Conservation (phyloP, 768 basidiomycete genomes). For the Sutorius australiensis region DNA sequence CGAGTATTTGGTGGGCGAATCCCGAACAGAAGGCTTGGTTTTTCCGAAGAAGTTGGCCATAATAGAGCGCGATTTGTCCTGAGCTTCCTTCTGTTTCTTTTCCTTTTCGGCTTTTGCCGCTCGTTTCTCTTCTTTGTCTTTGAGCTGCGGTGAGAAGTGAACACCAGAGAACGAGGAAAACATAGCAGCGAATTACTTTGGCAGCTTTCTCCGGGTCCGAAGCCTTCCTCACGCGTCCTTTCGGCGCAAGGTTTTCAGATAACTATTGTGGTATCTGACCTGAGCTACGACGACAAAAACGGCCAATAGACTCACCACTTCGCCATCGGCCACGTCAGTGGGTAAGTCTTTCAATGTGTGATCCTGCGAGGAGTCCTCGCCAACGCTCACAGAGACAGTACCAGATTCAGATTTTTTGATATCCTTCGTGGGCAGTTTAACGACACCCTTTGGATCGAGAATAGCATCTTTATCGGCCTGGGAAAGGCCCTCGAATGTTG, state of each 20-base stretch:
- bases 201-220: slow-evolving; percentile 51
- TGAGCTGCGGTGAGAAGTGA: slow-evolving; percentile 45
- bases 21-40: slow-evolving; percentile 36
- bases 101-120: slow-evolving; percentile 67
- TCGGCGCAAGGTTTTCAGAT: slow-evolving; percentile 26
- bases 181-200: slow-evolving; percentile 19
- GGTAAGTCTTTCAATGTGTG: slow-evolving; percentile 26
- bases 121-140: slow-evolving; percentile 64
- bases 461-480: slow-evolving; percentile 54
- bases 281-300: neutral
- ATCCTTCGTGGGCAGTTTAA: slow-evolving; percentile 34
- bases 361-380: slow-evolving; percentile 18
- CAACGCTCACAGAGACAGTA: slow-evolving; percentile 1
- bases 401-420: slow-evolving; percentile 22
- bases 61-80: slow-evolving; percentile 67
- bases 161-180: neutral
- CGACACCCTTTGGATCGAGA: slow-evolving; percentile 46
- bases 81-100: slow-evolving; percentile 65
- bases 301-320: slow-evolving; percentile 30
- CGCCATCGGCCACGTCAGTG: slow-evolving; percentile 37
- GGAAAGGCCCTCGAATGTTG: slow-evolving; percentile 54
- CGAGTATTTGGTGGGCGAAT: slow-evolving; percentile 24
- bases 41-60: slow-evolving; percentile 81
- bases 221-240: slow-evolving; percentile 46
- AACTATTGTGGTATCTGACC: slow-evolving; percentile 7